These are phyloP conservation scores for Colletotrichum shisoi DNA, from an alignment of 2,329 filamentous ascomycete genomes.

Conservation along the genomic window DNA sequence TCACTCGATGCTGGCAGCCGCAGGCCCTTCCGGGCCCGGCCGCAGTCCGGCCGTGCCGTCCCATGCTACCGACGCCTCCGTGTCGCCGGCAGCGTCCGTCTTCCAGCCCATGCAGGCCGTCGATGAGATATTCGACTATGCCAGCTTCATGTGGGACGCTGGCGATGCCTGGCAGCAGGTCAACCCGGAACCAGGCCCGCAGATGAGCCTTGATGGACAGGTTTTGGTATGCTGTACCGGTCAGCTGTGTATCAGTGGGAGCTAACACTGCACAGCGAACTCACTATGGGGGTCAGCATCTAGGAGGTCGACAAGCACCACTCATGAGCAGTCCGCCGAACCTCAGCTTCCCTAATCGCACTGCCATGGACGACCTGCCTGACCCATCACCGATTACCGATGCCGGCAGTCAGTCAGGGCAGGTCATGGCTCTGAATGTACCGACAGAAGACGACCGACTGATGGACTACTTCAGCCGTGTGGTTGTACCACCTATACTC, in stretches of 20 bases:
- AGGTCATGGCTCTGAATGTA: constrained; percentile 3
- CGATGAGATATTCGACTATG: constrained; percentile 57
- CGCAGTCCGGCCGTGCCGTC: constrained; percentile 42
- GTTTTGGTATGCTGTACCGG: constrained; percentile 3
- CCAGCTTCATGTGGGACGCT: constrained; percentile 59
- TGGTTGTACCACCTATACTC: constrained; percentile 61
- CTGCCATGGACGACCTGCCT: constrained; percentile 14
- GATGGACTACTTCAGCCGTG: constrained; percentile 58
- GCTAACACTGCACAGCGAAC: constrained; percentile 7
- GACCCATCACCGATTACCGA: constrained; percentile 20
- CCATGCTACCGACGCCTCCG: constrained; percentile 44
- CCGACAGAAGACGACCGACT: constrained; percentile 42
- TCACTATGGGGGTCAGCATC: background rate
- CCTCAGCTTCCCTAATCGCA: constrained; percentile 18
- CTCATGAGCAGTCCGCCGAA: constrained; percentile 25
- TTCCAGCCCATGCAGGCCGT: constrained; percentile 47
- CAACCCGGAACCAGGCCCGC: constrained; percentile 32
- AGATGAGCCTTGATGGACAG: constrained; percentile 29
- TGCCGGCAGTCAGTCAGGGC: constrained; percentile 21
- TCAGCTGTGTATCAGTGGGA: background rate
- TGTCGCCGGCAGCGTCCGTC: constrained; percentile 41
- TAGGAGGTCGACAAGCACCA: constrained; percentile 6
- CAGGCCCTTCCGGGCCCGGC: constrained; percentile 40
- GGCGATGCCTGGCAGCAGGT: constrained; percentile 49
- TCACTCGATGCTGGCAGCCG: constrained; percentile 39